These are phyloP conservation scores for Williopsis jadinii DNA, from an alignment of 1,139 yeast species.

Conservation along the genomic window DNA sequence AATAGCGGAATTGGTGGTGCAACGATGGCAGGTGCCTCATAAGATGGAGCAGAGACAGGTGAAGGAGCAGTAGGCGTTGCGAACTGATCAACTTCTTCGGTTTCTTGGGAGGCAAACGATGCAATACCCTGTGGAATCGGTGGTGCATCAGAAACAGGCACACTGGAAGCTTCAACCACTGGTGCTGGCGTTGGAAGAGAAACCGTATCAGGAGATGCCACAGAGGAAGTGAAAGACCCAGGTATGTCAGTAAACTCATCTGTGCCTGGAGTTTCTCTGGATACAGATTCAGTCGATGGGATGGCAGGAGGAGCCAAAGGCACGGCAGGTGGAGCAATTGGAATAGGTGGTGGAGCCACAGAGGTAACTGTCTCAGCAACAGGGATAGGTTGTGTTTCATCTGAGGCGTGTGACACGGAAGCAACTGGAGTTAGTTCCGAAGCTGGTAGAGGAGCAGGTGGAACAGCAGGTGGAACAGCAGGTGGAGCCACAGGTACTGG, in stretches of 20 bases:
- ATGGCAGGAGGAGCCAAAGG: not conserved
- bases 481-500: constrained; percentile 7
- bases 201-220: constrained; percentile 16
- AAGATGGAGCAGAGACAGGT: constrained; percentile 3
- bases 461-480: constrained; percentile 2
- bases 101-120: not conserved
- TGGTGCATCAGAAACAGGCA: constrained; percentile 2
- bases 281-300: too few relatives aligned
- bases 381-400: too few relatives aligned
- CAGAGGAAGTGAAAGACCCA: not conserved
- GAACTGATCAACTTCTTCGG: constrained; percentile 7
- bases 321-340: not conserved
- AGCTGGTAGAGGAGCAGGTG: constrained; percentile 31
- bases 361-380: too few relatives aligned
- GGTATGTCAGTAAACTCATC: too few relatives aligned
- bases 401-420: too few relatives aligned
- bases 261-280: too few relatives aligned
- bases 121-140: constrained; percentile 1
- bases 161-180: constrained; percentile 16
- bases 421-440: too few relatives aligned
- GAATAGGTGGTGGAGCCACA: not conserved
- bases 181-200: constrained; percentile 1
- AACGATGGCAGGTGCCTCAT: constrained; percentile 21
- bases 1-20: constrained; percentile 33
- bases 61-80: constrained; percentile 10